Evolutionary conservation across 345 rosid genomes (phyloP).

Genomic region (Rhodamnia rubescens): DNA sequence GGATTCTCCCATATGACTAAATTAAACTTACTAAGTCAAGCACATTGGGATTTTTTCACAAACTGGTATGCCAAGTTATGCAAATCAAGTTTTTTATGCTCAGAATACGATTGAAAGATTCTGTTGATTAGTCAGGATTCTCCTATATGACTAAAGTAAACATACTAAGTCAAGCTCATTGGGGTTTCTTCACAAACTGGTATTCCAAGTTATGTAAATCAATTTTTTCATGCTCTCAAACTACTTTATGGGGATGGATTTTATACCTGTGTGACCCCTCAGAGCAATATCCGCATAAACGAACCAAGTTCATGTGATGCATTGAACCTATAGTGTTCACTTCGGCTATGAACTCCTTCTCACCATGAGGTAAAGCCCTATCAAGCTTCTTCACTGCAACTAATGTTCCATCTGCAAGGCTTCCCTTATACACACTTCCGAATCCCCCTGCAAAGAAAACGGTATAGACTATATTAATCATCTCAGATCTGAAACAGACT

Average conservation of each 20-base stretch:
- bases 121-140: background rate
- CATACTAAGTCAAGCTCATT: background rate
- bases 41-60: background rate
- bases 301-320: slow-evolving; percentile 80
- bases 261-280: slow-evolving; percentile 38
- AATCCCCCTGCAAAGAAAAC: slow-evolving; percentile 40
- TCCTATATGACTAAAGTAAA: background rate
- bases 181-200: background rate
- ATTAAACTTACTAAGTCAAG: background rate
- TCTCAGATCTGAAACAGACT: background rate
- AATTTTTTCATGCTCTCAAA: background rate
- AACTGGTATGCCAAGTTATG: background rate
- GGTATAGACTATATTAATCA: background rate
- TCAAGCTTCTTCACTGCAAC: slow-evolving; percentile 72
- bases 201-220: background rate
- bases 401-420: slow-evolving; percentile 30
- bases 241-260: background rate
- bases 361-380: slow-evolving; percentile 55
- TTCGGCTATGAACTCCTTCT: slow-evolving; percentile 64
- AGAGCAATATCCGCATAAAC: slow-evolving; percentile 64
- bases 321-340: slow-evolving; percentile 74
- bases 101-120: background rate
- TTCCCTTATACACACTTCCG: slow-evolving; percentile 70
- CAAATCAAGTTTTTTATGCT: too few relatives aligned
- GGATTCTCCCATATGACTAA: background rate